These are phyloP conservation scores for Trichoderma sp. DNA, from an alignment of 2,329 filamentous ascomycete species.

Conservation along the genomic window DNA sequence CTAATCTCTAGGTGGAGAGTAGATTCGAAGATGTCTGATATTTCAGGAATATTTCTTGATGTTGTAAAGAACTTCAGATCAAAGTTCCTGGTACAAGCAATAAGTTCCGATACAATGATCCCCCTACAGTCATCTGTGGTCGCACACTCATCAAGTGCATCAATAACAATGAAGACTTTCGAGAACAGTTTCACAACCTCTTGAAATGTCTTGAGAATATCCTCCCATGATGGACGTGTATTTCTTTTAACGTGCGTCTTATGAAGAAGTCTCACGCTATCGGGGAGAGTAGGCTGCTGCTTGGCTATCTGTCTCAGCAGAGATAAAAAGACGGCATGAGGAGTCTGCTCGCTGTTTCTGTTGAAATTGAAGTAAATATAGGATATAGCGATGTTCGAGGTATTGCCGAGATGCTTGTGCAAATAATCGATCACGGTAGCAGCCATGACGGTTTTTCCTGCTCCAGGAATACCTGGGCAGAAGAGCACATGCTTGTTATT, in stretches of 20 bases:
- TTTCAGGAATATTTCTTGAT: background rate
- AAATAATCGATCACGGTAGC: background rate
- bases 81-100: background rate
- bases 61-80: background rate
- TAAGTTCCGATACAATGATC: background rate
- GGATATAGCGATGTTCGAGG: background rate
- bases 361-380: background rate
- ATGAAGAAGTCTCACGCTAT: background rate
- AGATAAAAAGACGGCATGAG: background rate
- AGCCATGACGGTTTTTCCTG: background rate
- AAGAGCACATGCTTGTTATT: background rate
- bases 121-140: background rate
- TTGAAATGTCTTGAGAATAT: too few species aligned
- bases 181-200: too few species aligned
- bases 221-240: background rate
- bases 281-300: too few species aligned
- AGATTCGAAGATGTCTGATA: background rate
- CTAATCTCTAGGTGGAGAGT: background rate
- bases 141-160: background rate
- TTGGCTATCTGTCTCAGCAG: background rate
- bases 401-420: background rate
- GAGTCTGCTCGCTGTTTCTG: background rate
- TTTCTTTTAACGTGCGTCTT: fast-evolving
- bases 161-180: background rate
- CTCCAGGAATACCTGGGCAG: background rate